Evolutionary conservation across 1,284 basidiomycete species (phyloP).

Genomic region (Agroathelia rolfsii): DNA sequence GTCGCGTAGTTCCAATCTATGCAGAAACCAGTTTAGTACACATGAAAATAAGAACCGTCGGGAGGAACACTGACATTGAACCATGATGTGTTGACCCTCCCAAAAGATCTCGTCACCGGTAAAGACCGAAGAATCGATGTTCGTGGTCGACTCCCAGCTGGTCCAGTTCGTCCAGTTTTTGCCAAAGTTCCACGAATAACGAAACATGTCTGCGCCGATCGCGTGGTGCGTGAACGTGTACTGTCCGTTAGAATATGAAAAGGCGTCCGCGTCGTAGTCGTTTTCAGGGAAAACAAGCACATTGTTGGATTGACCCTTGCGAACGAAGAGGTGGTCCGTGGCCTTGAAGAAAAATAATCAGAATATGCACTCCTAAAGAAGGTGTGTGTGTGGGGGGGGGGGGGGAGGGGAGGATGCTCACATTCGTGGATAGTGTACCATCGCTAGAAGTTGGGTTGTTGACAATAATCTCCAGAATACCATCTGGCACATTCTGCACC

Average conservation of each 20-base stretch:
- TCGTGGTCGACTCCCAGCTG: constrained; percentile 64
- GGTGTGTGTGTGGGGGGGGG: too few species aligned
- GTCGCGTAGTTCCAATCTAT: constrained; percentile 68
- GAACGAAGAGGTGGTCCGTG: constrained; percentile 66
- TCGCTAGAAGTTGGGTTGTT: constrained; percentile 39
- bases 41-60: constrained; percentile 2
- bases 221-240: constrained; percentile 77
- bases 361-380: too few species aligned
- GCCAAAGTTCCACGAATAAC: constrained; percentile 83
- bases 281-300: constrained; percentile 74
- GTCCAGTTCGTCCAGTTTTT: constrained; percentile 75
- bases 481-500: constrained; percentile 66
- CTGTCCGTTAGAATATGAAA: constrained; percentile 48
- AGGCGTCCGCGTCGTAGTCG: constrained; percentile 63
- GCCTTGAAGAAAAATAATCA: constrained; percentile 31
- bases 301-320: constrained; percentile 68
- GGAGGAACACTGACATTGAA: constrained; percentile 58
- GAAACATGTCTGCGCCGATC: constrained; percentile 77
- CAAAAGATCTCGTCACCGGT: constrained; percentile 54
- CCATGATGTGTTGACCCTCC: constrained; percentile 75
- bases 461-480: constrained; percentile 66
- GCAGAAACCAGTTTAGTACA: constrained; percentile 6
- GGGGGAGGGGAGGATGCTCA: constrained; percentile 22
- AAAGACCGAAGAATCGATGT: constrained; percentile 52
- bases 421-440: constrained; percentile 42